Percentiles rank a stretch among this genome's conserved stretches.
These are phyloP conservation scores for Ettlia oleoabundans DNA, from an alignment of 139 green algal species.

Conservation along the genomic window DNA sequence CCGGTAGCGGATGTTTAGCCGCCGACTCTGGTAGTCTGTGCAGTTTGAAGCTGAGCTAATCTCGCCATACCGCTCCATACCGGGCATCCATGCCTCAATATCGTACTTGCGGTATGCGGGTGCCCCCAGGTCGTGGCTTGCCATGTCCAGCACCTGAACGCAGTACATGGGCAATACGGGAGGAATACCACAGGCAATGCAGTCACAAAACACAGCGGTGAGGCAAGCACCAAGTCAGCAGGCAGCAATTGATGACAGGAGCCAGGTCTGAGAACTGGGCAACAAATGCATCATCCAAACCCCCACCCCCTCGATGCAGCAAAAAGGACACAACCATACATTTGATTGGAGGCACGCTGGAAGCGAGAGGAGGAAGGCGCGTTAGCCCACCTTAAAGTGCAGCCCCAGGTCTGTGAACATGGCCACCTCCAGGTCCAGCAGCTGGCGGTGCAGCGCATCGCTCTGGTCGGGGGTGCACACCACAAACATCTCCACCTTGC, in stretches of 20 bases:
- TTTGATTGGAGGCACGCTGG: too few relatives aligned
- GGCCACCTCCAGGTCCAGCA: conserved; percentile 82
- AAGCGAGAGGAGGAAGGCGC: too few relatives aligned
- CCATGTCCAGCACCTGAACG: conserved; percentile 93
- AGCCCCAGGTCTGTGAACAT: conserved; percentile 94
- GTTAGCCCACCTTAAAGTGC: conserved; percentile 87
- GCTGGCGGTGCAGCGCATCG: conserved; percentile 88
- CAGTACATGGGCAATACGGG: too few relatives aligned
- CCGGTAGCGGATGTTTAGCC: conserved; percentile 85
- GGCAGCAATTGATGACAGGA: not conserved
- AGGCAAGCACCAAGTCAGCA: not conserved
- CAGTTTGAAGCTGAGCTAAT: conserved; percentile 97
- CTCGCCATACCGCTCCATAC: conserved; percentile 93
- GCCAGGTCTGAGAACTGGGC: too few relatives aligned
- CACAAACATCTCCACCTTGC: conserved; percentile 99
- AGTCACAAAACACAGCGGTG: not conserved
- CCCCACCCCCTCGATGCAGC: too few relatives aligned
- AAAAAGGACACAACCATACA: too few relatives aligned
- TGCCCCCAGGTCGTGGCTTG: conserved; percentile 91
- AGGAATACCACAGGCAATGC: not conserved
- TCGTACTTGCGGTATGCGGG: conserved; percentile 98
- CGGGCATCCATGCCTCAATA: conserved; percentile 99
- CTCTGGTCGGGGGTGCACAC: conserved; percentile 89
- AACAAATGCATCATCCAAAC: too few relatives aligned
- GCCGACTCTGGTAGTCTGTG: conserved; percentile 97